Conservation (phyloP, 116 monocot genomes). For the Iris pallida region DNA sequence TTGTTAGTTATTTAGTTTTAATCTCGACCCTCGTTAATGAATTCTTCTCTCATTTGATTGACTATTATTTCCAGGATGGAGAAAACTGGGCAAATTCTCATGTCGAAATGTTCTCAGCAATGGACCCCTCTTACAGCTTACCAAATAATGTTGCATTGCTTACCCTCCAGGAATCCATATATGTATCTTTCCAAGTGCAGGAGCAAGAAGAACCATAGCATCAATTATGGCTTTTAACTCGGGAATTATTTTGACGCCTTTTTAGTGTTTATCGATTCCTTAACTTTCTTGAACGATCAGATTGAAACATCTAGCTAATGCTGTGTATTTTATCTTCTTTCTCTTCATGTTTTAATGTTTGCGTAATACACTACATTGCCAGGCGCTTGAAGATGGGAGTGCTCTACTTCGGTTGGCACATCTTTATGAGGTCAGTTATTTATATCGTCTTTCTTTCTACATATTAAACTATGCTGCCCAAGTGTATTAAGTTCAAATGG, state of each 20-base stretch:
- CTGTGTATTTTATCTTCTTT: not conserved
- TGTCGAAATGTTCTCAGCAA: constrained; percentile 57
- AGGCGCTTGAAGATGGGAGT: constrained; percentile 82
- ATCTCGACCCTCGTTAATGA: not conserved
- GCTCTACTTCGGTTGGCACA: constrained; percentile 87
- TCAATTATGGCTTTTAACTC: not conserved
- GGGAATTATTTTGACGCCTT: too few species aligned
- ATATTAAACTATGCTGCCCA: too few species aligned
- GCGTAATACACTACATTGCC: constrained; percentile 9
- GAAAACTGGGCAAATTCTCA: constrained; percentile 64
- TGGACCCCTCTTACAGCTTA: constrained; percentile 87
- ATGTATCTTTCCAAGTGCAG: not conserved
- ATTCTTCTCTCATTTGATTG: constrained; percentile 16
- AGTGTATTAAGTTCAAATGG: not conserved
- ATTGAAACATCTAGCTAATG: not conserved
- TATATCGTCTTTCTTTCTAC: not conserved
- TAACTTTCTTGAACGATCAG: too few species aligned
- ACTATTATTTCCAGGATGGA: constrained; percentile 50
- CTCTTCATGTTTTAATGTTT: not conserved
- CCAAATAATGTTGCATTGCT: constrained; percentile 94
- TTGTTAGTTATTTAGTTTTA: not conserved
- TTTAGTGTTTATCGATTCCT: too few species aligned
- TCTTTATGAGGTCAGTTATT: constrained; percentile 73
- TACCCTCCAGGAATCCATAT: constrained; percentile 71
- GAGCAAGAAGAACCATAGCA: not conserved